Conservation (phyloP, 1,284 basidiomycete species). For the Rhodotorula sp. region DNA sequence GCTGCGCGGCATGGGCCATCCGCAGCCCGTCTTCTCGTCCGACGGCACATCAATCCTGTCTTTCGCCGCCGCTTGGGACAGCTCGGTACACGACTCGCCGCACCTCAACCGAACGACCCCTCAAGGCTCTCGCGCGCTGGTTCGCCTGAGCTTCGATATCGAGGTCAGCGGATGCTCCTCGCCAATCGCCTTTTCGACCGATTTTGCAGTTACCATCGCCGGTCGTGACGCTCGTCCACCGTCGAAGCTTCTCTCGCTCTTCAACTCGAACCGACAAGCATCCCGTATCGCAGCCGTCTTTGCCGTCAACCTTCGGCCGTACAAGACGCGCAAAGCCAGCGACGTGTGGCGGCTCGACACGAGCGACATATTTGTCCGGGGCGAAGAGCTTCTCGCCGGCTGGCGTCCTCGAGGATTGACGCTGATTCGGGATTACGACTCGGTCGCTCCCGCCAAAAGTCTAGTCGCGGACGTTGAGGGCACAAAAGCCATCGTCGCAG, state of each 20-base stretch:
- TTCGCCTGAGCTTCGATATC: conserved; percentile 74
- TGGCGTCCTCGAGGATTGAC: conserved; percentile 88
- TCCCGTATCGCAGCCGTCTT: conserved; percentile 32
- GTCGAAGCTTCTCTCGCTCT: conserved; percentile 69
- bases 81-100: conserved; percentile 81
- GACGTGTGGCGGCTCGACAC: conserved; percentile 96
- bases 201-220: conserved; percentile 81
- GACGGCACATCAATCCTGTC: conserved; percentile 75
- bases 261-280: conserved; percentile 70
- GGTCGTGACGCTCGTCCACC: conserved; percentile 81
- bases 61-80: conserved; percentile 84
- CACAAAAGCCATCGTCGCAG: conserved; percentile 68
- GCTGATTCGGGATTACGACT: conserved; percentile 78
- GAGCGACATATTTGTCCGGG: conserved; percentile 84
- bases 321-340: conserved; percentile 76
- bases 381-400: conserved; percentile 74
- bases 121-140: conserved; percentile 70
- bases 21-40: conserved; percentile 53
- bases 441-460: conserved; percentile 66
- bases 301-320: conserved; percentile 70
- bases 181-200: conserved; percentile 80
- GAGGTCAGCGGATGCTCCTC: conserved; percentile 79
- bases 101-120: conserved; percentile 82
- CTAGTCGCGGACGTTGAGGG: conserved; percentile 85
- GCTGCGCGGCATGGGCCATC: conserved; percentile 54